Evolutionary conservation across 1,284 basidiomycete species (phyloP).

Genomic region (Lentinula novae-zelandiae): DNA sequence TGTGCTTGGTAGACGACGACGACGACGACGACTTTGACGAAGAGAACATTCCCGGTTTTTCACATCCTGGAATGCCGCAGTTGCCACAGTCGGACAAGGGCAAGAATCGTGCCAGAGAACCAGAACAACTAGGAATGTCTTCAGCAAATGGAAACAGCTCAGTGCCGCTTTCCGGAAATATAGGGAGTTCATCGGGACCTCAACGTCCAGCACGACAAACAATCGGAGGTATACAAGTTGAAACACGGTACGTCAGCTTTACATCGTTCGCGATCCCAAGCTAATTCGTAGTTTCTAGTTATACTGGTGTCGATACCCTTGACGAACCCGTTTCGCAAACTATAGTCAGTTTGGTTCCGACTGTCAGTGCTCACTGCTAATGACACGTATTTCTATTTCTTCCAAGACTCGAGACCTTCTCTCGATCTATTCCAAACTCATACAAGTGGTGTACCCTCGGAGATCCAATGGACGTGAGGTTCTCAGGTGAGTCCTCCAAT

Average conservation of each 20-base stretch:
- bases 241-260: slow-evolving; percentile 63
- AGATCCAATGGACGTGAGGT: slow-evolving; percentile 76
- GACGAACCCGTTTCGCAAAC: slow-evolving; percentile 89
- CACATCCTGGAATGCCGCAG: slow-evolving; percentile 51
- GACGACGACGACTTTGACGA: slow-evolving; percentile 82
- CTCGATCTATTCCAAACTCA: slow-evolving; percentile 88
- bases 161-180: slow-evolving; percentile 64
- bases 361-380: not conserved
- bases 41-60: slow-evolving; percentile 72
- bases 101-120: slow-evolving; percentile 54
- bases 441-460: slow-evolving; percentile 90
- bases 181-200: slow-evolving; percentile 49
- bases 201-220: slow-evolving; percentile 50
- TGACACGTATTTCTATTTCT: slow-evolving; percentile 13
- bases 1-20: slow-evolving; percentile 53
- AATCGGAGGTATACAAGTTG: slow-evolving; percentile 81
- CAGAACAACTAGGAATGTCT: slow-evolving; percentile 52
- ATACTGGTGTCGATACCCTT: slow-evolving; percentile 79
- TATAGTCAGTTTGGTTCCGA: slow-evolving; percentile 59
- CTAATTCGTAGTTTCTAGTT: slow-evolving; percentile 38
- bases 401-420: slow-evolving; percentile 77
- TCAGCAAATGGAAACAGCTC: slow-evolving; percentile 28
- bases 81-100: slow-evolving; percentile 55
- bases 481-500: slow-evolving; percentile 48
- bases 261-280: not conserved